These are phyloP conservation scores for Zoysia pacifica DNA, from an alignment of 176 grass and related monocot species.

Conservation along the genomic window DNA sequence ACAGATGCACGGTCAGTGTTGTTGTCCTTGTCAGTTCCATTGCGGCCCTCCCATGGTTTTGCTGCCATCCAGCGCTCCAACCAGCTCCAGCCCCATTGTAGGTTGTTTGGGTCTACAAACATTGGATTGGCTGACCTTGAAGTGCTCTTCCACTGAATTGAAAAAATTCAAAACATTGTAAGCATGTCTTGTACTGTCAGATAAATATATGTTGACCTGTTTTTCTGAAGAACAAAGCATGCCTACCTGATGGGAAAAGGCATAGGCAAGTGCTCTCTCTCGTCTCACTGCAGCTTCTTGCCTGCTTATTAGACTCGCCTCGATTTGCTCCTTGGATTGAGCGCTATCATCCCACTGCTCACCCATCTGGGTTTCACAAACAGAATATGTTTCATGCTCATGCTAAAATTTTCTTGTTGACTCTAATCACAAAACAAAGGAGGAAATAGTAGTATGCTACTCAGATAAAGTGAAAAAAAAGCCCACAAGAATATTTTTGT, in stretches of 20 bases:
- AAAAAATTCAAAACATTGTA: conserved; percentile 32
- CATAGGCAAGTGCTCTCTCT: conserved; percentile 92
- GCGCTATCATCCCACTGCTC: conserved; percentile 95
- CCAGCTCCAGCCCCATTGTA: conserved; percentile 99
- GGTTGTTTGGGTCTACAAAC: conserved; percentile 92
- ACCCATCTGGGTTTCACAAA: conserved; percentile 67
- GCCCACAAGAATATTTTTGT: conserved; percentile 30
- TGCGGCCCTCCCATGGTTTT: conserved; percentile 66
- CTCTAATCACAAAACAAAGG: background rate
- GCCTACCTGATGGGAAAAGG: conserved; percentile 93
- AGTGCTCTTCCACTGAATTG: conserved; percentile 80
- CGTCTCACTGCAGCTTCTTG: conserved; percentile 86
- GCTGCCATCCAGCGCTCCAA: conserved; percentile 97
- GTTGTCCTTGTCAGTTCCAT: conserved; percentile 56
- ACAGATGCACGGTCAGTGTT: conserved; percentile 53
- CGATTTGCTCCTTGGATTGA: conserved; percentile 86
- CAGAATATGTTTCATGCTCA: conserved; percentile 7
- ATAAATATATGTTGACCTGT: conserved; percentile 13
- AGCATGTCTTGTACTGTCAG: background rate
- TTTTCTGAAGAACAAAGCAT: conserved; percentile 11
- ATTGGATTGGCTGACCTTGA: conserved; percentile 81
- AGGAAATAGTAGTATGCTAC: conserved; percentile 11
- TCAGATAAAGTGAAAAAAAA: background rate
- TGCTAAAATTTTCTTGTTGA: background rate
- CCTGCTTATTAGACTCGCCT: conserved; percentile 85